Evolutionary conservation across 805 yeast genomes (phyloP), one percentile per base, ranked within the genome.

Genomic region (Pichia rugopelliculosa): DNA sequence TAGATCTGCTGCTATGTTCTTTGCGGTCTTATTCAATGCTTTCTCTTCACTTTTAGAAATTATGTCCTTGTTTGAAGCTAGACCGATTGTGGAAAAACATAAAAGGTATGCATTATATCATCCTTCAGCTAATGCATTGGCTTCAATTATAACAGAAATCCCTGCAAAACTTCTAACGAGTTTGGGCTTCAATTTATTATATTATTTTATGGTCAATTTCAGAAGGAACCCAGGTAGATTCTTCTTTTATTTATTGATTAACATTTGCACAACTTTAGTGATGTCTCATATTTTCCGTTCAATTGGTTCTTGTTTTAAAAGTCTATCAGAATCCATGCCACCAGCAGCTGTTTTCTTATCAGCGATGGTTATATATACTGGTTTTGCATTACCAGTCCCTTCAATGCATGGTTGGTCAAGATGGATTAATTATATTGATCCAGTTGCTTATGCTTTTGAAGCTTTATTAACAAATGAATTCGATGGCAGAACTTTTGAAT

Each of bases 1-100:
- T 56, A 69, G 88, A 58, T 75, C 80, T 56, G 79, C 87, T 38
- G 74, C 82, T 40, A 68, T 84, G 71, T 85, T 84, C 66, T 82
- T 82, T 61, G 81, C 84, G 21, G 71, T 77, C 41, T 67, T 80
- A 57, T 80, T 79, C 62, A 80, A 80, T 59, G 79, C 84, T 13
- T 77, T 80, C 57, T 69, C 81, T 17, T 79, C 82, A 18, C 59
- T 80, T 50, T 67, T 79, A 56, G 87, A 81, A 62, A 71, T 81
- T 49, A 68, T 76, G 62, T 56, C 77, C 1, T 58, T 78, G 26
- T 80, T 68, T 58, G 81, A 77, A 55, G 72, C 79, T 26, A 70
- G 82, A 61, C 72, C 76, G 7, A 73, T 79, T 51, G 77, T 78
- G 26, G 82, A 77, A 57, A 79, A 79, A 57, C 84, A 79, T 55